Percentiles rank a stretch among this genome's conserved stretches.
Conservation (phyloP, 1,139 yeast genomes). For the Saccharomyces hybrid region DNA sequence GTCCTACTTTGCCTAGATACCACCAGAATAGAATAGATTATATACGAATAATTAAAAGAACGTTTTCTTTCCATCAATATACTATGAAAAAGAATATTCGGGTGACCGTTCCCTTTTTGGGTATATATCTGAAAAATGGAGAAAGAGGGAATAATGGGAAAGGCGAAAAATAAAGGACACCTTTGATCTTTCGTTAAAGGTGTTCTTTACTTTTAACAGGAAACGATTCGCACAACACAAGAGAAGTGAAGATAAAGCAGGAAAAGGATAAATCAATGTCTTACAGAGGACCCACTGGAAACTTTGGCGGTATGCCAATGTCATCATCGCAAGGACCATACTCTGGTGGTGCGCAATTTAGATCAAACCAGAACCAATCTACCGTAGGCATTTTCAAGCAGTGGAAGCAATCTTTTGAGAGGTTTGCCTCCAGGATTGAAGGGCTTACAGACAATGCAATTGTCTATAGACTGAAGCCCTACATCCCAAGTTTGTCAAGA, state of each 20-base stretch:
- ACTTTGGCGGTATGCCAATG: not conserved
- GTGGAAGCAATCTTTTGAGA: constrained; percentile 20
- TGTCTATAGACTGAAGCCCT: constrained; percentile 46
- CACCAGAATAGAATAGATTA: not conserved
- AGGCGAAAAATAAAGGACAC: not conserved
- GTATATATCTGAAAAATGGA: not conserved
- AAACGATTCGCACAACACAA: not conserved
- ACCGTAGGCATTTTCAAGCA: not conserved
- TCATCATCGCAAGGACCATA: not conserved
- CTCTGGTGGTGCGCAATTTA: not conserved
- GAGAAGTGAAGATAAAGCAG: not conserved
- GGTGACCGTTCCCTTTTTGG: not conserved
- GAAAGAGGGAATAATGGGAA: not conserved
- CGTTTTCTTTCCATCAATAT: not conserved
- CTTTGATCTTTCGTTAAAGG: not conserved
- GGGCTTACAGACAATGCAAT: constrained; percentile 36
- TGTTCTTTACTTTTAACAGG: not conserved
- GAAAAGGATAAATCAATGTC: constrained; percentile 5
- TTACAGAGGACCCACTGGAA: constrained; percentile 7
- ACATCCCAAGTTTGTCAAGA: constrained; percentile 81
- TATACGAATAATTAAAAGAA: not conserved
- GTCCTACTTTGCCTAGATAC: constrained; percentile 34
- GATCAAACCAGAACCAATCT: not conserved
- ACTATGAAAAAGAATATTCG: not conserved
- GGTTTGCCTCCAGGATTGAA: constrained; percentile 31